Base-by-base conservation (phyloP, 192 early-diverging fungal genomes). In the Phlyctochytrium arcticum region DNA sequence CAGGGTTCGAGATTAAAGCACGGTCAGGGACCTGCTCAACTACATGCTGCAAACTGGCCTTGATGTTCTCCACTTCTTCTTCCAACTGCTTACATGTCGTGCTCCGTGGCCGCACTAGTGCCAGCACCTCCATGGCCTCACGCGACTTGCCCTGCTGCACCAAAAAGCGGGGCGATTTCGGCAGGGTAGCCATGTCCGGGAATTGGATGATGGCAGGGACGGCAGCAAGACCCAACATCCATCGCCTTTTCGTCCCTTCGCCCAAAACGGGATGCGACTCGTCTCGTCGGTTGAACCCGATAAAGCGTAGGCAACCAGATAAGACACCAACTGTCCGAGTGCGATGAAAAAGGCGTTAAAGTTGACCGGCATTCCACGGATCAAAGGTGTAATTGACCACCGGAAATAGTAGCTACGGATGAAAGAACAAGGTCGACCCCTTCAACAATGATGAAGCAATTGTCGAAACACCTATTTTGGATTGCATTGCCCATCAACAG, bases 301-400 rank as follows among this genome's bases (percentile, higher is more conserved):
- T 90, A 68, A 65, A 89, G 90, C 70, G 33, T 37, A 57, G 4
- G 56, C 56, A 57, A 57, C 35, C 17, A 57, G 56, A 15, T 57
- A 57, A 10, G 56, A 57, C 12, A 57, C 35, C 36, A 93, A 74
- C 54, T 91, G 81, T 31, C 91, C 91, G 6, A 80, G 56, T 7
- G 90, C 80, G 53, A 90, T 89, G 50, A 86, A 86, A 42, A 91
- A 68, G 66, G 91, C 90, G 69, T 89, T 91, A 62, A 87, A 82
- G n/a, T 85, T 76, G 35, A 89, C 91, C 36, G 90, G 79, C 33
- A 81, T 75, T 0, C 91, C 91, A 8, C 91, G 78, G 9, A 81
- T 72, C 10, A 74, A 67, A 48, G 78, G 68, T 3, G 91, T n/a
- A n/a, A n/a, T n/a, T n/a, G n/a, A n/a, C n/a, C n/a, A n/a, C n/a